Percentiles rank a stretch among this genome's conserved stretches.
Conservation (phyloP, 805 yeast genomes). For the Yueomyces sinensis region DNA sequence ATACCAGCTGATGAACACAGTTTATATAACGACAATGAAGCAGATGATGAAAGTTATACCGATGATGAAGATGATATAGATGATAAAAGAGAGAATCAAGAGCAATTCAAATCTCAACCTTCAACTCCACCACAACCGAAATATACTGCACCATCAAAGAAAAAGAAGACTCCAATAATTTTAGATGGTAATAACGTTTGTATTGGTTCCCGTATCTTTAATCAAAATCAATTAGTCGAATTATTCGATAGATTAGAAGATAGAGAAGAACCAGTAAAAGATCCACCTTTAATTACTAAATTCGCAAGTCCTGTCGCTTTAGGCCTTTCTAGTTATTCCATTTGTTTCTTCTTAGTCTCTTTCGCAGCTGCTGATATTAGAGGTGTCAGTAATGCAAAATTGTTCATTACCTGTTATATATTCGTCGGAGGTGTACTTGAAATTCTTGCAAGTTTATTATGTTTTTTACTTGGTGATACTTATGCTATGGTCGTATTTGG, state of each 20-base stretch:
- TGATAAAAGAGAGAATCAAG: no score
- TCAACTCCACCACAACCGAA: no score
- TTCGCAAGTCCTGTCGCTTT: not conserved
- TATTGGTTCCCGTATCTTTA: not conserved
- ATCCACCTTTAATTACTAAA: slow-evolving; percentile 36
- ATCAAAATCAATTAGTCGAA: not conserved
- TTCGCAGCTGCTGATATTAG: not conserved
- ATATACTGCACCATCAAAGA: no score
- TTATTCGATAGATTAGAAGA: not conserved
- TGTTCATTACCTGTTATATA: not conserved
- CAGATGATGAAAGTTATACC: no score
- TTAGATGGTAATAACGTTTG: not conserved
- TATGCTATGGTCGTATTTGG: not conserved
- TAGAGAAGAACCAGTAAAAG: slow-evolving; percentile 69
- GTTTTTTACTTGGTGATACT: not conserved
- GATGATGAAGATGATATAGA: no score
- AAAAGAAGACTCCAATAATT: no score
- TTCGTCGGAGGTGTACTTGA: not conserved
- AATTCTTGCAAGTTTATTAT: not conserved
- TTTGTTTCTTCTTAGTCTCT: not conserved
- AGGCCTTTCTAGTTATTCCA: not conserved
- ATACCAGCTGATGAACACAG: no score
- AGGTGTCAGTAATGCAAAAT: not conserved
- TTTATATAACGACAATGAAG: no score
- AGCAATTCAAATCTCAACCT: no score